These are phyloP conservation scores for Arachis hypogaea DNA, from an alignment of 306 rosid genomes.

Conservation along the genomic window DNA sequence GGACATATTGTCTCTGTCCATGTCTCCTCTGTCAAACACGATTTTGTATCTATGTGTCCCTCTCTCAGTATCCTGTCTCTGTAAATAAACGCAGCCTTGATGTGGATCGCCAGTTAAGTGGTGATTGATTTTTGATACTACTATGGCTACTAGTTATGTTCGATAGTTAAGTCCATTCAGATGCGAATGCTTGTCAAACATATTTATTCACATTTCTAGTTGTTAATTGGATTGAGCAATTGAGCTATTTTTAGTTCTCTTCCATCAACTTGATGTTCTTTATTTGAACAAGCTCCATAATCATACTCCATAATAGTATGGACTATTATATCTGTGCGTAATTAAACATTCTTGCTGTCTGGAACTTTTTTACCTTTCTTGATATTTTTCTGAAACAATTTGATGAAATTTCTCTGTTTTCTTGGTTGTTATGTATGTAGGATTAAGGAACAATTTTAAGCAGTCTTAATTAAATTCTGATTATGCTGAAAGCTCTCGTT, in stretches of 20 bases:
- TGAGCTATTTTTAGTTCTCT: constrained; percentile 10
- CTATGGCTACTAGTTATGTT: not conserved
- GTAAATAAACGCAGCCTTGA: no score
- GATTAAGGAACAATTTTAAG: no score
- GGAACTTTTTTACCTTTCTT: not conserved
- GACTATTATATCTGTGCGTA: not conserved
- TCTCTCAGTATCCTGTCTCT: no score
- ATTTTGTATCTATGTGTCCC: no score
- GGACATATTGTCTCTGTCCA: no score
- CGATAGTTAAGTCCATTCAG: not conserved
- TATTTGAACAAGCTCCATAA: not conserved
- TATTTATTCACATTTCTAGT: not conserved
- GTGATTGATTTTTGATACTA: not conserved
- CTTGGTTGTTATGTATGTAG: no score
- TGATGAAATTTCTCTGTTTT: no score
- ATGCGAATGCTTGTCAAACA: not conserved
- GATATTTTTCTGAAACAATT: not conserved
- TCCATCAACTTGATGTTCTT: not conserved
- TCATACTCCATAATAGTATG: not conserved
- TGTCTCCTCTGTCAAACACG: no score
- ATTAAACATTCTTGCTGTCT: not conserved
- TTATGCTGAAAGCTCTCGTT: not conserved
- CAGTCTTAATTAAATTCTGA: no score
- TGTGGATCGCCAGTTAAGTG: not conserved
- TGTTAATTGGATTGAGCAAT: not conserved